Base-by-base conservation (phyloP, 192 early-diverging fungal genomes). In the Coemansia sp. region DNA sequence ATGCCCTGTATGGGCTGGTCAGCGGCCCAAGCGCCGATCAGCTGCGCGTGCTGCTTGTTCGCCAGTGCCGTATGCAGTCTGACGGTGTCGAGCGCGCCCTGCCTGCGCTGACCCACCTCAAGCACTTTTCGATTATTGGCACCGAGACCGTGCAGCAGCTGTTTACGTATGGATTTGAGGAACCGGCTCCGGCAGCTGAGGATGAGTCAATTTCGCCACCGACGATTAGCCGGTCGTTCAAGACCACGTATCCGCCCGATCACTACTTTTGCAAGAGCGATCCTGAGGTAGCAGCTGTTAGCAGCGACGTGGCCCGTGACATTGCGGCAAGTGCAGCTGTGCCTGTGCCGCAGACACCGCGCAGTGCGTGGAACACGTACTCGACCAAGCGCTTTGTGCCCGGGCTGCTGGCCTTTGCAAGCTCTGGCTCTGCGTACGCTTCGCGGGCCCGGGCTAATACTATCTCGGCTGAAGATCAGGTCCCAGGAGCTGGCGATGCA, bases 51-150 rank as follows among this genome's bases (percentile, higher is more conserved):
- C 61, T 78, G 18, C 20, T 72, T 4, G 61, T 78, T 3, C 35
- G 63, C 23, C 61, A 66, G 55, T 78, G 75, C 43, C 65, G 57
- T 14, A 59, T 78, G 69, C 75, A 78, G 59, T 78, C 75, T 16
- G 75, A 72, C 4, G 75, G 66, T 38, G 19, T 72, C 23, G 75
- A 78, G 60, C 54, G 65, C 32, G 62, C 59, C 22, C 51, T 78
- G 18, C 45, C 75, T 18, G 23, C 66, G 12, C 59, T 78, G n/a
- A 58, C 66, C 26, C 38, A 32, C 26, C 53, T 72, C 32, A 65
- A 62, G 63, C 66, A 69, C 47, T 54, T 78, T 32, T 54, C 69
- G 0, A 56, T 78, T 4, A 32, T 62, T 19, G 75, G 75, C 16
- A 62, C 60, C 13, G 75, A 78, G 70, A 49, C 59, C 22, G 62